Base-by-base conservation (phyloP, 2,329 filamentous ascomycete species). In the Neurospora crassa region DNA sequence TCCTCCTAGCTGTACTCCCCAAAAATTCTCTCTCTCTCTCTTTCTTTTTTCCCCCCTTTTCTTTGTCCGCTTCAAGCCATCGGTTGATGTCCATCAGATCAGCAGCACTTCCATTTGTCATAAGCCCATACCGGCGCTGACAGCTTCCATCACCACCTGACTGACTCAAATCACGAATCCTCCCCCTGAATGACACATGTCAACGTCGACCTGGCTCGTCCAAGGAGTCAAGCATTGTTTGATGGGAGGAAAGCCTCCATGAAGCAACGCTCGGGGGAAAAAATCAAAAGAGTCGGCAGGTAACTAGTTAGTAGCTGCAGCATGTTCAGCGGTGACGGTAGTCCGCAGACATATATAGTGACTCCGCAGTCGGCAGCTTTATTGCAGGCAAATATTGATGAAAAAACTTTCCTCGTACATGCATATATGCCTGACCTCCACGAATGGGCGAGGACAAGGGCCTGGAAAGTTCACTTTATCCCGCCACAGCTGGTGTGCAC, bases 301-400 rank as follows among this genome's bases (percentile, higher is more conserved):
- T 43, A 2, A 18, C 42, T 24, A 24, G 24, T 3, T 11, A 18
- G 42, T 45, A 10, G 8, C 18, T 45, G 42, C 42, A n/a, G 18
- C 18, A 45, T 45, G 3, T 45, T 37, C n/a, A 45, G 18, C 42
- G 29, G 29, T 18, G 18, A 10, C n/a, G 42, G 18, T 43, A 3
- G 3, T n/a, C 8, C 3, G 42, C 18, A n/a, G 5, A 6, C 2
- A 11, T 40, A 11, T 1, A n/a, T 11, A 0, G 0, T 43, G 0
- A 45, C 8, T n/a, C 16, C 18, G 18, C 18, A 43, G 6, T 8
- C 3, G 8, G 1, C 3, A 45, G 18, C 18, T 11, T n/a, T 45
- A 11, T n/a, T 45, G 43, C 43, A 29, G 29, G 29, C 29, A 29
- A 45, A 3, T 5, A 45, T 20, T 11, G 43, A 10, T 45, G 2